Conservation (phyloP, 164 flowering plant species). For the Dillenia suffruticosa region DNA sequence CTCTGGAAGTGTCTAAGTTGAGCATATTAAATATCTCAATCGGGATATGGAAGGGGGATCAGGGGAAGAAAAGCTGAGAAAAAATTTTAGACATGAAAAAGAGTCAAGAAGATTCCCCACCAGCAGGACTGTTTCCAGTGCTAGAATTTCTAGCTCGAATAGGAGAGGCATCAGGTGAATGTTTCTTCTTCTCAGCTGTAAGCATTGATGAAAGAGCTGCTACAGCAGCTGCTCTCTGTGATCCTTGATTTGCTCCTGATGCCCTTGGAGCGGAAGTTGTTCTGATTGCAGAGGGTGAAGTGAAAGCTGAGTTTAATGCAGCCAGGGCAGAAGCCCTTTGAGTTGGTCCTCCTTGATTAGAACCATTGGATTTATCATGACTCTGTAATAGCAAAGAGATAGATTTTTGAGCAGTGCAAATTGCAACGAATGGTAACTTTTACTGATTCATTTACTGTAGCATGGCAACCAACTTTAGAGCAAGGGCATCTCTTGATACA, state of each 20-base stretch:
- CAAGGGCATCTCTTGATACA: no score
- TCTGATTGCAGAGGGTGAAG: conserved; percentile 51
- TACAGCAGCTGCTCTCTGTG: conserved; percentile 99
- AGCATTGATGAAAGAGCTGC: conserved; percentile 92
- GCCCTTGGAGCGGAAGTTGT: conserved; percentile 30
- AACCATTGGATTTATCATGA: conserved; percentile 60
- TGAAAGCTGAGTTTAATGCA: conserved; percentile 82
- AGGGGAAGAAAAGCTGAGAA: not conserved
- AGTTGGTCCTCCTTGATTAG: conserved; percentile 78
- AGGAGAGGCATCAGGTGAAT: conserved; percentile 58
- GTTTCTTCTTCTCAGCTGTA: conserved; percentile 72
- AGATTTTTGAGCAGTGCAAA: no score
- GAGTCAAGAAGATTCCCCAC: conserved; percentile 25
- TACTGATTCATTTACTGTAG: no score
- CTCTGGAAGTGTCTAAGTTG: no score
- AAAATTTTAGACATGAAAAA: not conserved
- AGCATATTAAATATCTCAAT: not conserved
- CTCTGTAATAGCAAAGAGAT: conserved; percentile 18
- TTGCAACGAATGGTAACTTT: no score
- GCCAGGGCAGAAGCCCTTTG: conserved; percentile 97
- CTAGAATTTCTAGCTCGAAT: conserved; percentile 41
- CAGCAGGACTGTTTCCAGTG: conserved; percentile 33
- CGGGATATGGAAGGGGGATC: not conserved
- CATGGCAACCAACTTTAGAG: no score
- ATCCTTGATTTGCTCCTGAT: conserved; percentile 45